These are phyloP conservation scores for Paramecium octaurelia DNA, from an alignment of 73 alveolate genomes.

Conservation along the genomic window DNA sequence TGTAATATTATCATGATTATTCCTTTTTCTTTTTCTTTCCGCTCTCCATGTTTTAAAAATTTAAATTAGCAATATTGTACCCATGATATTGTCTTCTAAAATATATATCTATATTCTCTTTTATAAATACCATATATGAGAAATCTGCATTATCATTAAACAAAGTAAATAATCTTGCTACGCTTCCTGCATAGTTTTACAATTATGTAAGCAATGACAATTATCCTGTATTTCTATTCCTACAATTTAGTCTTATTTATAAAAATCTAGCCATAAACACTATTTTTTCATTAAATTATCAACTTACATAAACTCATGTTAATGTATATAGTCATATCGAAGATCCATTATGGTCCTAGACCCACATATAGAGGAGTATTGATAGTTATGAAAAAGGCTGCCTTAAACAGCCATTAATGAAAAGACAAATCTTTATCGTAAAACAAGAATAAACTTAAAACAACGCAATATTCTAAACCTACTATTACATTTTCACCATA, in stretches of 20 bases:
- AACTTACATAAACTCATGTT: conserved; percentile 21
- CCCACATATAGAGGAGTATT: not conserved
- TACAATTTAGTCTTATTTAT: not conserved
- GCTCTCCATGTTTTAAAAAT: not conserved
- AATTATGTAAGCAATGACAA: not conserved
- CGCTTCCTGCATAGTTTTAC: not conserved
- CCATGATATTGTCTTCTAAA: not conserved
- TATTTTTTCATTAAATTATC: not conserved
- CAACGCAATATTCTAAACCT: not conserved
- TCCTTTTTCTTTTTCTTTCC: not conserved
- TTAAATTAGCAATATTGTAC: not conserved
- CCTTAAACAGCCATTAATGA: not conserved
- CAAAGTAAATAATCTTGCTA: not conserved
- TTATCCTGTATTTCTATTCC: conserved; percentile 22
- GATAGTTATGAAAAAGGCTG: not conserved
- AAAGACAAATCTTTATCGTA: not conserved
- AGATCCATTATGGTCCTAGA: not conserved
- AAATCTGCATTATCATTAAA: not conserved
- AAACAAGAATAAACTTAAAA: not conserved
- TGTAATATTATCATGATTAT: not conserved
- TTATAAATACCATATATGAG: not conserved
- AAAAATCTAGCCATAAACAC: not conserved
- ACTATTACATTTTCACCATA: not conserved
- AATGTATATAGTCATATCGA: not conserved
- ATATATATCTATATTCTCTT: not conserved